These are phyloP conservation scores for Physcomitrium patens DNA, from an alignment of 225 moss, liverwort and hornwort genomes.

Conservation along the genomic window DNA sequence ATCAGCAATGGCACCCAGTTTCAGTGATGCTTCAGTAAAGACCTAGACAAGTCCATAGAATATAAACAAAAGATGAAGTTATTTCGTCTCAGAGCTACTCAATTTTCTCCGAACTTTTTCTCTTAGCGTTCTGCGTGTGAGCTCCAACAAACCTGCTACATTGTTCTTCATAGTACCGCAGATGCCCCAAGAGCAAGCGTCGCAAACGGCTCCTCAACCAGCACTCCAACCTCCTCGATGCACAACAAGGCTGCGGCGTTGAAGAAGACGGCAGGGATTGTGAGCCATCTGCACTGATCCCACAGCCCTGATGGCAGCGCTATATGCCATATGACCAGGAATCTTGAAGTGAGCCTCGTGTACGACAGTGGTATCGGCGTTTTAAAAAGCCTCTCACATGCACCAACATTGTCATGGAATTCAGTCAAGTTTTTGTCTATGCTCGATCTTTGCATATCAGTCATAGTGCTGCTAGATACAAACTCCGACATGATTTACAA, in stretches of 20 bases:
- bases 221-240: constrained; percentile 41
- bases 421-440: constrained; percentile 56
- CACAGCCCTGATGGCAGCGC: constrained; percentile 56
- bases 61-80: background rate
- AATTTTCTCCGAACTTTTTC: constrained; percentile 18
- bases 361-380: constrained; percentile 67
- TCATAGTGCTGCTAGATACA: background rate
- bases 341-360: constrained; percentile 60
- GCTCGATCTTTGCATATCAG: background rate
- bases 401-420: constrained; percentile 57
- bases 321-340: constrained; percentile 62
- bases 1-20: background rate
- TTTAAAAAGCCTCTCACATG: constrained; percentile 55
- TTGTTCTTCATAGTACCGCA: constrained; percentile 33
- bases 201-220: constrained; percentile 35
- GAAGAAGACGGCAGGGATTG: constrained; percentile 57
- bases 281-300: constrained; percentile 64
- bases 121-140: constrained; percentile 33
- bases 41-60: constrained; percentile 7
- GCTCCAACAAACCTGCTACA: constrained; percentile 32
- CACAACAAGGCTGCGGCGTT: constrained; percentile 43
- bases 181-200: constrained; percentile 36
- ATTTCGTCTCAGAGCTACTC: constrained; percentile 27
- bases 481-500: constrained; percentile 21
- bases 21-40: background rate